Base-by-base conservation (phyloP, 306 rosid genomes). In the Crotalaria pallida region DNA sequence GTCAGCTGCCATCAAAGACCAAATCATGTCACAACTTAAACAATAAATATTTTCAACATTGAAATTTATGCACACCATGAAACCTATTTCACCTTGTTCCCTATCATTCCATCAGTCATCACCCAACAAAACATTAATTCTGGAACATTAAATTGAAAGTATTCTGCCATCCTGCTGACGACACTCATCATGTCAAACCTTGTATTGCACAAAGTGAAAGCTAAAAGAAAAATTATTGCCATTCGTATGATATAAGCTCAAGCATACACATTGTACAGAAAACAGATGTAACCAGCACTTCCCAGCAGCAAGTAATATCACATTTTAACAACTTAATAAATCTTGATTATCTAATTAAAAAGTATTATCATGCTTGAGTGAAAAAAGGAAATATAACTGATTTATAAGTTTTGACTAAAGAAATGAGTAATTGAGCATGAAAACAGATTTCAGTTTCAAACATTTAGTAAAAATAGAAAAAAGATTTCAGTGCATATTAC, bases 401-500 rank as follows among this genome's bases (percentile, higher is more conserved):
- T 12, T 23, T 27, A 5, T 41, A 36, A 12, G 34, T 49, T 31
- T 38, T 45, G 50, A 11, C 40, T 13, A 33, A 50, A 16, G 56
- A 64, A 64, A 16, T 10, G 48, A 76, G 38, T 60, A 65, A 71
- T 12, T 41, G 44, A 75, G 67, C 56, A 62, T 17, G 63, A 59
- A 66, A 36, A 12, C 5, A 44, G 23, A 45, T 52, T 72, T 53
- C 31, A 61, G 33, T 47, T 36, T 27, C 24, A 22, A 72, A 57
- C 12, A 12, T 17, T 23, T 4, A 18, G 16, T 38, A 67, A 58
- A 67, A 33, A 16, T 19, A 49, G 47, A 1, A 36, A 7, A 10
- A 1, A 29, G 43, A 70, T 11, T 71, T 33, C 61, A 49, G 64
- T 8, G 48, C 69, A 52, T 63, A 62, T 79, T 87, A 94, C 99